phyloP scores from a whole-genome alignment of 371 early-diverging fungal genomes.

The Chytridium lagenaria region DNA sequence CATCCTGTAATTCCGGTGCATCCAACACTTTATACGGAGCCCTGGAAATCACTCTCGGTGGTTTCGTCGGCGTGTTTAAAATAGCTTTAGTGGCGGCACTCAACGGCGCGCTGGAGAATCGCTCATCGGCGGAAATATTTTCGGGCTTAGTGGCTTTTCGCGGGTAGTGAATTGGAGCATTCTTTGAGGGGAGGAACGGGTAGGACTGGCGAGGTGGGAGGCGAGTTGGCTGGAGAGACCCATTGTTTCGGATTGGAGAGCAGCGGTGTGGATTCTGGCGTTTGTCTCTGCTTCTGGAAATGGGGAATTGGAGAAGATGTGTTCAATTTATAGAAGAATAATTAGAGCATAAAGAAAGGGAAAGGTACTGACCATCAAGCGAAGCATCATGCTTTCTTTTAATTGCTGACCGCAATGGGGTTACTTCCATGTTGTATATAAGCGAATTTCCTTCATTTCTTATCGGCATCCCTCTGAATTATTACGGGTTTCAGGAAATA shows the following conservation, averaged over 20 bases:
- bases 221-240: not conserved
- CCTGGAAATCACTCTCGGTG: constrained; percentile 45
- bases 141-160: not conserved
- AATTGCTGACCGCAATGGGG: too few relatives aligned
- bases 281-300: not conserved
- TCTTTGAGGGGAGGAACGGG: not conserved
- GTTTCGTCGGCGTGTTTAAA: constrained; percentile 2
- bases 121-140: not conserved
- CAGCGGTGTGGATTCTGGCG: not conserved
- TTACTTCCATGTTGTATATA: too few relatives aligned
- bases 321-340: too few relatives aligned
- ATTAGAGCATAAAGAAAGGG: too few relatives aligned
- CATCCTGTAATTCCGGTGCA: constrained; percentile 73
- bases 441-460: too few relatives aligned
- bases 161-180: constrained; percentile 3
- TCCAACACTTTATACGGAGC: constrained; percentile 65
- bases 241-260: not conserved
- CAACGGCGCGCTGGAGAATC: constrained; percentile 12
- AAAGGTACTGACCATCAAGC: too few relatives aligned
- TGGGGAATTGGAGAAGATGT: not conserved
- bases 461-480: not conserved
- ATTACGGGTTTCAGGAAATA: too few relatives aligned
- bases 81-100: not conserved
- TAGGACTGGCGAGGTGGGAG: constrained; percentile 4
- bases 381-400: too few relatives aligned